These are phyloP conservation scores for Sonneratia alba DNA, from an alignment of 345 rosid genomes.

Conservation along the genomic window DNA sequence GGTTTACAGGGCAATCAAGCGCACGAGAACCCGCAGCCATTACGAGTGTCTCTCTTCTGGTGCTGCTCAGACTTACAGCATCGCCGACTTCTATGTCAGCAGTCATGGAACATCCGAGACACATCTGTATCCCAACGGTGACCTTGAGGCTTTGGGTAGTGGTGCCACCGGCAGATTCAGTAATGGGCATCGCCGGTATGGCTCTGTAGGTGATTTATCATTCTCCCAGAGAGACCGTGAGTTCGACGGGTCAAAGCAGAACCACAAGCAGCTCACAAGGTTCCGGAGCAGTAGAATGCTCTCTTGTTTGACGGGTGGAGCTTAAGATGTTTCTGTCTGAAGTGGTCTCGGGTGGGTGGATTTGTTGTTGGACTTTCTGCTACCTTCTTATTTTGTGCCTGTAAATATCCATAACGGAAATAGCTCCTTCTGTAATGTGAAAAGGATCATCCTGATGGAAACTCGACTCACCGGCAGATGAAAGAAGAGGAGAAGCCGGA, in stretches of 20 bases:
- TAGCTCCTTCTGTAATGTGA: too few relatives aligned
- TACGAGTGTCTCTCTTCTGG: constrained; percentile 65
- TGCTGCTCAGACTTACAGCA: constrained; percentile 28
- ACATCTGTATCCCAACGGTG: too few relatives aligned
- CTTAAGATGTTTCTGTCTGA: background rate
- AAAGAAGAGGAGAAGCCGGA: too few relatives aligned
- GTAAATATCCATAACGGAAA: too few relatives aligned
- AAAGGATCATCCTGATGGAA: too few relatives aligned
- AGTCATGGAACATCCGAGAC: too few relatives aligned
- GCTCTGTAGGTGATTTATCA: constrained; percentile 41
- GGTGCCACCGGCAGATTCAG: background rate
- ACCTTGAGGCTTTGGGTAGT: background rate
- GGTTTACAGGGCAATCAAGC: constrained; percentile 60
- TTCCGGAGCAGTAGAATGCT: constrained; percentile 57
- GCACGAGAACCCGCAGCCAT: constrained; percentile 41
- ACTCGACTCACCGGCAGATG: too few relatives aligned
- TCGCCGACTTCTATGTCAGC: constrained; percentile 13
- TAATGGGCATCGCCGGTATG: constrained; percentile 27
- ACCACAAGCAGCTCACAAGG: constrained; percentile 34
- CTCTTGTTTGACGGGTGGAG: constrained; percentile 38
- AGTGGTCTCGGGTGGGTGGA: background rate
- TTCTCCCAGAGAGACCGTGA: background rate
- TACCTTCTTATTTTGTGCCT: background rate
- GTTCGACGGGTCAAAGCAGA: constrained; percentile 1
- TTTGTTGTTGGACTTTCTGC: background rate